These are phyloP conservation scores for Chimonanthus salicifolius DNA, from an alignment of 164 flowering plant species.

Conservation along the genomic window DNA sequence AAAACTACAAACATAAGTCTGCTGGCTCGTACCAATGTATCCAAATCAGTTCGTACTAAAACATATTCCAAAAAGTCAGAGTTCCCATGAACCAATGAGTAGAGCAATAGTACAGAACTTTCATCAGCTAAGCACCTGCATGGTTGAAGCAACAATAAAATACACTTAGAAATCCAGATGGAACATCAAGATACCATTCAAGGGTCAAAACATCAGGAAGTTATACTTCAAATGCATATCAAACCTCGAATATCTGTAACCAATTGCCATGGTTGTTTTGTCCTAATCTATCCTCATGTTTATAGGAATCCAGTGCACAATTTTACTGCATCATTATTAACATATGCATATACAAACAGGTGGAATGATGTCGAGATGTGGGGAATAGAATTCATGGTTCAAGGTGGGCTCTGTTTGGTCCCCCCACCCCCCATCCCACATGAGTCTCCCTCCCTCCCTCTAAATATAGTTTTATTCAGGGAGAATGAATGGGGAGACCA, in stretches of 20 bases:
- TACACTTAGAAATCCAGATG: neutral
- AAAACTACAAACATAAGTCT: neutral
- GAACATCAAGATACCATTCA: neutral
- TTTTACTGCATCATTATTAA: neutral
- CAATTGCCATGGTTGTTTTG: neutral
- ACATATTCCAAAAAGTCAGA: slow-evolving; percentile 92
- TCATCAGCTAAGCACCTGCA: slow-evolving; percentile 90
- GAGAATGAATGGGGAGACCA: no score
- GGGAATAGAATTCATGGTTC: no score
- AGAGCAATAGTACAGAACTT: slow-evolving; percentile 70
- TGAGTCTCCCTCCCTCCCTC: no score
- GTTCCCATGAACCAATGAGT: slow-evolving; percentile 87
- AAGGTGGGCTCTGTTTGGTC: no score
- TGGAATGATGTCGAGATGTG: no score
- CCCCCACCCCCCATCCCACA: no score
- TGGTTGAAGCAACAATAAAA: neutral
- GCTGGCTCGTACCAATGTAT: slow-evolving; percentile 79
- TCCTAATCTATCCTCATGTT: neutral
- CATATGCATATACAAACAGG: no score
- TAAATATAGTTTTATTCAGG: no score
- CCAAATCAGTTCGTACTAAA: slow-evolving; percentile 94
- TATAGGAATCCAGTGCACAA: neutral
- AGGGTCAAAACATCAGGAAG: neutral
- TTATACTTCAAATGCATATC: neutral
- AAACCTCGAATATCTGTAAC: no score